A percentile compares a stretch with the other conserved stretches of the same genome.
Conservation (phyloP, 768 basidiomycete genomes). For the Boletus coccyginus region DNA sequence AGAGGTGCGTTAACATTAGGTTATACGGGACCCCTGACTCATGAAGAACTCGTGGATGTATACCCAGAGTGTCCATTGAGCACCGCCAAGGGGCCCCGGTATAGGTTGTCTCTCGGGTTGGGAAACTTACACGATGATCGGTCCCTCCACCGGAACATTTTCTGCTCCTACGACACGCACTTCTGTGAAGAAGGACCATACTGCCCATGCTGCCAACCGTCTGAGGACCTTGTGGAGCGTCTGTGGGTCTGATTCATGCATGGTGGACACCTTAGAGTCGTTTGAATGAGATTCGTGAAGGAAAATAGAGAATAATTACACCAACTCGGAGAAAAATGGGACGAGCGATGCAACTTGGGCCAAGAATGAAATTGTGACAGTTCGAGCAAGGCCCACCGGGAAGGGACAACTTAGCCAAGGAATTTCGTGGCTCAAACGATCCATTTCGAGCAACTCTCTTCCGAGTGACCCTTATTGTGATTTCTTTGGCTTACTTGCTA, state of each 20-base stretch:
- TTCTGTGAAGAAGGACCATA: slow-evolving; percentile 86
- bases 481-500: neutral
- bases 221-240: slow-evolving; percentile 70
- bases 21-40: neutral
- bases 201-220: slow-evolving; percentile 66
- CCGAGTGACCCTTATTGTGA: neutral
- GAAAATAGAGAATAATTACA: slow-evolving; percentile 10
- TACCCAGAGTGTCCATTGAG: neutral
- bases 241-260: slow-evolving; percentile 35
- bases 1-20: slow-evolving; percentile 13
- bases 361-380: neutral
- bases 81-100: slow-evolving; percentile 2
- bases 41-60: neutral
- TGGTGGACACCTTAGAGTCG: slow-evolving; percentile 1
- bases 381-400: neutral
- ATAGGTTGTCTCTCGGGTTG: neutral
- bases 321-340: neutral
- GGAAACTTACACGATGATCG: slow-evolving; percentile 83
- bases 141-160: slow-evolving; percentile 83
- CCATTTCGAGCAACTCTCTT: neutral
- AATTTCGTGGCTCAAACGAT: neutral
- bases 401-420: too few relatives aligned
- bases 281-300: slow-evolving; percentile 8
- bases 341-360: neutral
- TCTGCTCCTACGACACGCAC: slow-evolving; percentile 84